Percentiles rank a stretch among this genome's conserved stretches.
phyloP scores from a whole-genome alignment of 345 rosid genomes.

The Firmiana major region DNA sequence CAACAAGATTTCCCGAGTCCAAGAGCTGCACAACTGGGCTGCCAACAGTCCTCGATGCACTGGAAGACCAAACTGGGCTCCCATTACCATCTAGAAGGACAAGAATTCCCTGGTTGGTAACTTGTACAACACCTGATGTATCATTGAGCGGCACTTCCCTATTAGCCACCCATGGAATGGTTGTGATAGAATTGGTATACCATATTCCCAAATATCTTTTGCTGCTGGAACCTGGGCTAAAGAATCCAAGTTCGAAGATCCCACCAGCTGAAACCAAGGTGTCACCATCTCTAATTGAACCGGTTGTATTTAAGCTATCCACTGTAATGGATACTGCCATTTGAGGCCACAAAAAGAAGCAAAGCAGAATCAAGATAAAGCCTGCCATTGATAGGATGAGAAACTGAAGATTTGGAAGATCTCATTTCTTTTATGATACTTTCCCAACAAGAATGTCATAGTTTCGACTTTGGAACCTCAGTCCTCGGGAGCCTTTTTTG shows the following conservation, averaged over 20 bases:
- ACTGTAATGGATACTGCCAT: background rate
- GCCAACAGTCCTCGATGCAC: conserved; percentile 9
- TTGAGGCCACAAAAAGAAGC: background rate
- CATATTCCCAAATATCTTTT: conserved; percentile 41
- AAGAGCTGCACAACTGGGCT: conserved; percentile 42
- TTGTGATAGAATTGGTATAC: conserved; percentile 23
- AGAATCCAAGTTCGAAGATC: conserved; percentile 32
- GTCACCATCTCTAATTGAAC: conserved; percentile 23
- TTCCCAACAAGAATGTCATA: background rate
- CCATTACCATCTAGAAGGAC: conserved; percentile 18
- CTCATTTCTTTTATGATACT: background rate
- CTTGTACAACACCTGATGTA: conserved; percentile 25
- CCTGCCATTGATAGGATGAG: background rate
- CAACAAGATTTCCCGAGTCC: conserved; percentile 43
- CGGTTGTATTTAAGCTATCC: conserved; percentile 10
- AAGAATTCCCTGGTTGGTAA: conserved; percentile 21
- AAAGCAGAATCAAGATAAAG: background rate
- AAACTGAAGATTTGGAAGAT: conserved; percentile 28
- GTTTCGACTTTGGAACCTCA: background rate
- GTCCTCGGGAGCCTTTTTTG: background rate
- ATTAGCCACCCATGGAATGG: conserved; percentile 45
- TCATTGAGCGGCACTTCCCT: conserved; percentile 34
- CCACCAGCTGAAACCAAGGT: conserved; percentile 23
- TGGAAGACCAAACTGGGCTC: conserved; percentile 35
- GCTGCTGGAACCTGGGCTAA: conserved; percentile 16